Conservation (phyloP, 2,329 filamentous ascomycete genomes). For the Beauveria varroae region DNA sequence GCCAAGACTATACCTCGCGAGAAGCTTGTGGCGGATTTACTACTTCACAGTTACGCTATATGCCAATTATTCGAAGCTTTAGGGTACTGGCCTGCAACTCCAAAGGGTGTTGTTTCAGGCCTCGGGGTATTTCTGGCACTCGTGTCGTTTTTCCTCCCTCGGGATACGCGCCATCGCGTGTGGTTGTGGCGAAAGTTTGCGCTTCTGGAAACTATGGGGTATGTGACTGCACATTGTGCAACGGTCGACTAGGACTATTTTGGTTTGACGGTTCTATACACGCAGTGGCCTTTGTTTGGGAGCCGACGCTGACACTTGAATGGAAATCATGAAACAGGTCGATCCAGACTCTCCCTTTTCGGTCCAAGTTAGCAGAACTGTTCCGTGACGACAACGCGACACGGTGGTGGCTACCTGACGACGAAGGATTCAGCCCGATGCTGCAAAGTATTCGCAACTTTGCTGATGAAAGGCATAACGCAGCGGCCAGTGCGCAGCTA, state of each 20-base stretch:
- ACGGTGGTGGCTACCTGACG: conserved; percentile 84
- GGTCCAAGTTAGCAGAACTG: conserved; percentile 65
- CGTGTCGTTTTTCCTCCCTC: conserved; percentile 70
- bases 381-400: conserved; percentile 66
- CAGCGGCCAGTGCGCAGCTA: conserved; percentile 46
- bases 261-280: not conserved
- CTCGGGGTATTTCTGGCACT: conserved; percentile 72
- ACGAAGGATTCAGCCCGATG: conserved; percentile 66
- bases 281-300: too few relatives aligned
- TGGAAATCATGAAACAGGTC: conserved; percentile 50
- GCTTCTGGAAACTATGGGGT: conserved; percentile 72
- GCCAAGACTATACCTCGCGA: conserved; percentile 49
- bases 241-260: not conserved
- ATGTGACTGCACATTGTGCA: conserved; percentile 25
- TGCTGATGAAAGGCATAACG: conserved; percentile 66
- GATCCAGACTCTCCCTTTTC: conserved; percentile 69
- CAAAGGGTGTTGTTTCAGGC: conserved; percentile 62
- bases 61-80: conserved; percentile 77
- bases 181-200: conserved; percentile 80
- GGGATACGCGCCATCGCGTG: conserved; percentile 61
- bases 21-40: conserved; percentile 45
- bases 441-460: conserved; percentile 73
- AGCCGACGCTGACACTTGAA: not conserved
- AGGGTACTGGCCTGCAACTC: conserved; percentile 61
- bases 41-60: conserved; percentile 56